Percentiles rank a stretch among this genome's conserved stretches.
Evolutionary conservation across 176 grass and related monocot species (phyloP).

Genomic region (Lolium rigidum): DNA sequence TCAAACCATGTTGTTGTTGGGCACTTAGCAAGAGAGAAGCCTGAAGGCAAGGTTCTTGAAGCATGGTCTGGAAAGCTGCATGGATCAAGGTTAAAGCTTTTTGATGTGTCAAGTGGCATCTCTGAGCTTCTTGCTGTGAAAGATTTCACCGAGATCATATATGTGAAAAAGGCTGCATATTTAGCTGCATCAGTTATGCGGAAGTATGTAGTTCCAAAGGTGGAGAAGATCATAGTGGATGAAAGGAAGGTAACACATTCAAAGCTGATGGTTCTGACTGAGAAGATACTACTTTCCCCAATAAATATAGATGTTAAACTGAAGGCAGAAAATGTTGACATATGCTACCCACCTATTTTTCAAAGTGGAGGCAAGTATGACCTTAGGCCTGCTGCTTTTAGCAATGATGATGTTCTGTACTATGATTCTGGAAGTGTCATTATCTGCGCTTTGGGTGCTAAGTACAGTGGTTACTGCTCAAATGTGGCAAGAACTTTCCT

Average conservation of each 20-base stretch:
- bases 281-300: conserved; percentile 68
- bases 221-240: conserved; percentile 66
- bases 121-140: conserved; percentile 80
- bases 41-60: conserved; percentile 79
- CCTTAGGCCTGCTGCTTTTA: conserved; percentile 66
- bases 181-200: conserved; percentile 68
- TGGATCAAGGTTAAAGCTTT: conserved; percentile 50
- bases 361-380: conserved; percentile 82
- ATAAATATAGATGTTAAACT: conserved; percentile 68
- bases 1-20: conserved; percentile 54
- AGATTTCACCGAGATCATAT: conserved; percentile 52
- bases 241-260: conserved; percentile 78
- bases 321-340: conserved; percentile 80
- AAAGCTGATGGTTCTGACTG: conserved; percentile 63
- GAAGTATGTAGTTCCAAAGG: conserved; percentile 73
- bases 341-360: conserved; percentile 88
- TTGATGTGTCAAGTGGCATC: conserved; percentile 59
- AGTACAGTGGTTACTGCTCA: conserved; percentile 77
- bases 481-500: conserved; percentile 85
- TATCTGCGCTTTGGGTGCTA: conserved; percentile 77
- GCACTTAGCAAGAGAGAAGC: conserved; percentile 64
- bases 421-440: conserved; percentile 75
- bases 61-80: conserved; percentile 69
- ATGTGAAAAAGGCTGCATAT: conserved; percentile 76
- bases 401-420: conserved; percentile 72